phyloP scores from a whole-genome alignment of 1,284 basidiomycete species.

The Inonotus obliquus region DNA sequence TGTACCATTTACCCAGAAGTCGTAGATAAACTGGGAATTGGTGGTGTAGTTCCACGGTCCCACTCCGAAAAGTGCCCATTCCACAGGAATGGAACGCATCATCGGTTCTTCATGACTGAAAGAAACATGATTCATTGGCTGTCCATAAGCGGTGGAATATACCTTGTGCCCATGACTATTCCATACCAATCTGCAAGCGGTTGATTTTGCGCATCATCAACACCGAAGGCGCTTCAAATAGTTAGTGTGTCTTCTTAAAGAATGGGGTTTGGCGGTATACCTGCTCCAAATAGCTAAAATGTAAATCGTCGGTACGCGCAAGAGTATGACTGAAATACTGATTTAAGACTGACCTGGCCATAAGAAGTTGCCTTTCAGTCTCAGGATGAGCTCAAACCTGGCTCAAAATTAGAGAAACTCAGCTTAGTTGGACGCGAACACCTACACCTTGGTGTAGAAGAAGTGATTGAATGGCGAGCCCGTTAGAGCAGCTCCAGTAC shows the following conservation, averaged over 20 bases:
- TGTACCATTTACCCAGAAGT: constrained; percentile 56
- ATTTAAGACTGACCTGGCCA: constrained; percentile 48
- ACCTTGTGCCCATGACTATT: constrained; percentile 65
- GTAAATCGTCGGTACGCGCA: not conserved
- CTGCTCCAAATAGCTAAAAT: not conserved
- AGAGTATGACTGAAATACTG: no score
- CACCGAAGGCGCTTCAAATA: constrained; percentile 50
- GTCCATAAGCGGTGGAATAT: not conserved
- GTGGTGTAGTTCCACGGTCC: constrained; percentile 59
- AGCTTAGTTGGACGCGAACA: not conserved
- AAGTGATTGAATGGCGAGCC: constrained; percentile 58
- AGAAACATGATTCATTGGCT: not conserved
- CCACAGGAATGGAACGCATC: constrained; percentile 57
- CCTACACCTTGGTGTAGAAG: constrained; percentile 52
- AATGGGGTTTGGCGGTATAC: not conserved
- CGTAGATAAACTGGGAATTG: constrained; percentile 49
- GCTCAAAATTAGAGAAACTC: not conserved
- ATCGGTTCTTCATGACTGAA: constrained; percentile 60
- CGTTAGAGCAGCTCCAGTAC: constrained; percentile 44
- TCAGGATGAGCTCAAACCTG: constrained; percentile 62
- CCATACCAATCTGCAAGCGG: constrained; percentile 62
- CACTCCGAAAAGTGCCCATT: constrained; percentile 50
- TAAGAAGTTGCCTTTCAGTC: constrained; percentile 66
- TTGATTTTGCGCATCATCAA: constrained; percentile 65
- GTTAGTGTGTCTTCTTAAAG: not conserved